Base-by-base conservation (phyloP, 768 basidiomycete species). In the Boletus rex-veris region DNA sequence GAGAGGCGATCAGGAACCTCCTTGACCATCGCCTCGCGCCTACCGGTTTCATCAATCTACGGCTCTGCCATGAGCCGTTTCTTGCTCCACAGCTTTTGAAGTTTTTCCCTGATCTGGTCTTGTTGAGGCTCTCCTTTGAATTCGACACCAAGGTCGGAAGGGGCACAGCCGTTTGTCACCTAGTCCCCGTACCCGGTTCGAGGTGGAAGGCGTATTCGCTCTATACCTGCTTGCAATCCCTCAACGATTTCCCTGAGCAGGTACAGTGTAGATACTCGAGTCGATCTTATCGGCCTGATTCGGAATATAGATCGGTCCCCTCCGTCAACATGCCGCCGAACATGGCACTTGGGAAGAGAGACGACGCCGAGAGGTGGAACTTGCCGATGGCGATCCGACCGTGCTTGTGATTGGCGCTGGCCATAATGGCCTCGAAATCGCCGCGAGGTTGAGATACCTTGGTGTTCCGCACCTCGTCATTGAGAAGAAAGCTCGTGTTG, bases 401-500 rank as follows among this genome's bases (percentile, higher is more conserved):
- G 88, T 86, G 12, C 64, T 89, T 28, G 72, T 88, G 26, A 69
- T 87, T 18, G 84, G 85, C 11, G 85, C 77, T 0, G 86, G 85
- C 0, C 88, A 89, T 52, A 79, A 77, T 55, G 89, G 87, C 2
- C 69, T 92, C 24, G 80, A 77, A 36, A 63, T 81, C 3, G 86
- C 87, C 0, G 85, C 85, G 2, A 74, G 85, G 18, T 70, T 91
- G 51, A 84, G 83, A 60, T 74, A 74, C 38, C 71, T 88, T 24
- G 81, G 78, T 18, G 69, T 90, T 14, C 60, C 72, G 2, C 71
- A 77, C 1, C 69, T 92, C 10, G 66, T 85, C 15, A 70, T 87
- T 12, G 86, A 88, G 56, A 74, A 73, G 60, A 77, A 80, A 50
- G 49, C 70, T 15, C 70, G 77, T 5, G 67, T 83, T 9, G 83